A percentile compares a stretch with the other conserved stretches of the same genome.
phyloP scores from a whole-genome alignment of 1,284 basidiomycete genomes.

The Trichosporon inkin region DNA sequence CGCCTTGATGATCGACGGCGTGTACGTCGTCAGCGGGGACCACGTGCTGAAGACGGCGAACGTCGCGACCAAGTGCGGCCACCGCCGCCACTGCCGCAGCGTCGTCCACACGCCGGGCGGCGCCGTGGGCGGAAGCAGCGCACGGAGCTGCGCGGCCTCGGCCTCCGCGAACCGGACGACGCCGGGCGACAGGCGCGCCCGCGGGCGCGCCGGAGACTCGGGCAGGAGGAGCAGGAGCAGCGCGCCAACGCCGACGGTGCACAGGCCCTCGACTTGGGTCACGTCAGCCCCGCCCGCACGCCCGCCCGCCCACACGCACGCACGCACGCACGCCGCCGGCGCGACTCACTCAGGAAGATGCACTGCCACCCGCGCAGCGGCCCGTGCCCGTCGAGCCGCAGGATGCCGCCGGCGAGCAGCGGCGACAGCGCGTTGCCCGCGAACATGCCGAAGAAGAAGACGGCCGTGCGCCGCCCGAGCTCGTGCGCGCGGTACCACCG shows the following conservation, averaged over 20 bases:
- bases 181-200: conserved; percentile 24
- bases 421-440: conserved; percentile 21
- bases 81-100: conserved; percentile 31
- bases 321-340: no score
- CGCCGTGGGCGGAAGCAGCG: no score
- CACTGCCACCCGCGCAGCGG: conserved; percentile 13
- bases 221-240: conserved; percentile 29
- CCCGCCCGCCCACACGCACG: no score
- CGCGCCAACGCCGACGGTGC: conserved; percentile 23
- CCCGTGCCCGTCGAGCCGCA: conserved; percentile 11
- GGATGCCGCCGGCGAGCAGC: conserved; percentile 22
- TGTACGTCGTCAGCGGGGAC: conserved; percentile 23
- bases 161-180: conserved; percentile 22
- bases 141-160: no score
- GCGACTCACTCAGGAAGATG: conserved; percentile 7
- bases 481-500: conserved; percentile 28
- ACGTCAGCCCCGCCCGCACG: no score
- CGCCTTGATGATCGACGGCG: conserved; percentile 27
- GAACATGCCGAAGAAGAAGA: conserved; percentile 29
- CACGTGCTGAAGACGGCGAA: conserved; percentile 28
- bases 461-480: conserved; percentile 22
- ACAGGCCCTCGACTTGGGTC: conserved; percentile 6
- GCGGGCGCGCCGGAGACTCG: conserved; percentile 24
- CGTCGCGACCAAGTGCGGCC: conserved; percentile 38
- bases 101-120: conserved; percentile 28